Evolutionary conservation across 192 early-diverging fungal species (phyloP).

Genomic region (Backusella tuberculispora): DNA sequence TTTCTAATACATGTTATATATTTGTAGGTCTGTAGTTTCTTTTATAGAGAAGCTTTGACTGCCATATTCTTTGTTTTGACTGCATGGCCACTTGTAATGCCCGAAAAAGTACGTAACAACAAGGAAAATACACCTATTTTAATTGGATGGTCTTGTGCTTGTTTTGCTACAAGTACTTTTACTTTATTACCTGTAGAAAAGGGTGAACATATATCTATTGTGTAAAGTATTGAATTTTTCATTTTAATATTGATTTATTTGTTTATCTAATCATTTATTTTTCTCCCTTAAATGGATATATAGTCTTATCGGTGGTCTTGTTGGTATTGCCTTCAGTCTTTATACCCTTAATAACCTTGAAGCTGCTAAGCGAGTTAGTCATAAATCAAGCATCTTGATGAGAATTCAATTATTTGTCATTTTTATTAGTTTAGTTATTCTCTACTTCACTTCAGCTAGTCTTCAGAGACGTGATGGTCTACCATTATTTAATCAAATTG

Average conservation of each 20-base stretch:
- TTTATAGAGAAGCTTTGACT: constrained; percentile 71
- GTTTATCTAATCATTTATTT: neutral
- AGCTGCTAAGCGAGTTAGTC: neutral
- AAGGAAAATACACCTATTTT: constrained; percentile 49
- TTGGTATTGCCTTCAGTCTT: constrained; percentile 38
- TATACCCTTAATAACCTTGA: neutral
- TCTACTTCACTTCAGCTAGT: constrained; percentile 64
- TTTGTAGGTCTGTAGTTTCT: constrained; percentile 82
- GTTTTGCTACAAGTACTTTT: constrained; percentile 79
- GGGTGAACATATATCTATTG: constrained; percentile 70
- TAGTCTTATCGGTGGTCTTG: constrained; percentile 49
- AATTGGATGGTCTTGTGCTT: constrained; percentile 65
- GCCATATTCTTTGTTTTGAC: constrained; percentile 67
- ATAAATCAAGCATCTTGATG: neutral
- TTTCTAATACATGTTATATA: neutral
- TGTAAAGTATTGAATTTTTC: constrained; percentile 46
- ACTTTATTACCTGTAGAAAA: constrained; percentile 89
- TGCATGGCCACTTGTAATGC: constrained; percentile 68
- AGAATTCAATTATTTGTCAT: constrained; percentile 42
- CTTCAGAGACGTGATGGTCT: constrained; percentile 63
- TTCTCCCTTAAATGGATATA: constrained; percentile 4
- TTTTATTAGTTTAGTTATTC: constrained; percentile 57
- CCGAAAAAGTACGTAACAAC: constrained; percentile 48
- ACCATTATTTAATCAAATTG: constrained; percentile 67
- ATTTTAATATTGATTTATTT: neutral